These are phyloP conservation scores for Ajuga reptans DNA, from an alignment of 305 asterid species.

Conservation along the genomic window DNA sequence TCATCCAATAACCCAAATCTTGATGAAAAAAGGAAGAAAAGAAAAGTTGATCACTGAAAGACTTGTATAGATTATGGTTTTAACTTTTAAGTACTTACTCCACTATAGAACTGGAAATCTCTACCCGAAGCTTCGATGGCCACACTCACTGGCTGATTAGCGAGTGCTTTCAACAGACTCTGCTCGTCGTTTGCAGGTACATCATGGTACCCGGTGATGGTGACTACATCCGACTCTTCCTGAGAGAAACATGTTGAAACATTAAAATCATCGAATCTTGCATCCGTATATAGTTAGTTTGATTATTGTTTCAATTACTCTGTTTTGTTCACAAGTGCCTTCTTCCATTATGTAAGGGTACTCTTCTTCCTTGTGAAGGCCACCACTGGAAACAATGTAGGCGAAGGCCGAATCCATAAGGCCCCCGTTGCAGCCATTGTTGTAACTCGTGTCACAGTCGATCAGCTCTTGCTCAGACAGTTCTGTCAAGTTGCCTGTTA, in stretches of 20 bases:
- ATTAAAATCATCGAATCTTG: neutral
- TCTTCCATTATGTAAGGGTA: conserved; percentile 87
- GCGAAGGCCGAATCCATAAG: conserved; percentile 76
- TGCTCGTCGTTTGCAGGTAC: conserved; percentile 66
- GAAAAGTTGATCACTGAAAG: neutral
- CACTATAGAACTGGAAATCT: conserved; percentile 80
- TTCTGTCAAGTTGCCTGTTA: conserved; percentile 44
- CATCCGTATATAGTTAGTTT: neutral
- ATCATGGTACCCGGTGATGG: conserved; percentile 67
- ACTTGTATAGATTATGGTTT: neutral
- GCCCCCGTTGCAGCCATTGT: conserved; percentile 87
- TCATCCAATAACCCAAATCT: neutral
- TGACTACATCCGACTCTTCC: conserved; percentile 51
- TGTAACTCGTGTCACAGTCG: conserved; percentile 64
- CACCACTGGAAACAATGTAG: conserved; percentile 57
- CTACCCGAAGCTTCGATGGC: conserved; percentile 87
- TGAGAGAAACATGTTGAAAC: conserved; percentile 7
- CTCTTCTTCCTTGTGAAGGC: conserved; percentile 79
- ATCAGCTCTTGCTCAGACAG: conserved; percentile 78
- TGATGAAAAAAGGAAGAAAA: neutral
- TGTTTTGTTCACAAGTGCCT: conserved; percentile 73
- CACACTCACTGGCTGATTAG: conserved; percentile 85
- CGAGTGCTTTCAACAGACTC: conserved; percentile 68
- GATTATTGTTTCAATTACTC: conserved; percentile 30
- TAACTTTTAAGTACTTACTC: conserved; percentile 37